A percentile compares a stretch with the other conserved stretches of the same genome.
These are phyloP conservation scores for Rhynchosporium secalis DNA, from an alignment of 2,329 filamentous ascomycete genomes.

Conservation along the genomic window DNA sequence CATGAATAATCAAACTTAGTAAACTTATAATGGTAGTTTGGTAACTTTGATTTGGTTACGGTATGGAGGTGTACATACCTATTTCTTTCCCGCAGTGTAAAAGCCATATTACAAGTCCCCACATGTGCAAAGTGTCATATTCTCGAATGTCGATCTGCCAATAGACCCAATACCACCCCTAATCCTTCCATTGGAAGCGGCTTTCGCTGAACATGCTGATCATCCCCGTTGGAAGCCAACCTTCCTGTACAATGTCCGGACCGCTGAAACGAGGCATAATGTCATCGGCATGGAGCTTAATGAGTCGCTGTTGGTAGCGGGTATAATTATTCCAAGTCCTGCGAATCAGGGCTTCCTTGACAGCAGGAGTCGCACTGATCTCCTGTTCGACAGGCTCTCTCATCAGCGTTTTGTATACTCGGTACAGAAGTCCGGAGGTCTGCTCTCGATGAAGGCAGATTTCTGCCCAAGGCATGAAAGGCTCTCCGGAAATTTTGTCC, in stretches of 20 bases:
- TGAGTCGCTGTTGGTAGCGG: conserved; percentile 42
- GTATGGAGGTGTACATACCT: no score
- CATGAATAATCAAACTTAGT: no score
- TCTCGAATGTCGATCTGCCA: no score
- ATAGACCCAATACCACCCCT: background rate
- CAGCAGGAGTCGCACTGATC: conserved; percentile 26
- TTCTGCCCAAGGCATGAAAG: conserved; percentile 44
- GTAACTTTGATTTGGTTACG: no score
- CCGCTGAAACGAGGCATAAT: conserved; percentile 43
- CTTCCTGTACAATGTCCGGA: conserved; percentile 42
- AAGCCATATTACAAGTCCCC: no score
- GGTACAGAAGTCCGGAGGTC: conserved; percentile 35
- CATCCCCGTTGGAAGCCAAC: conserved; percentile 43
- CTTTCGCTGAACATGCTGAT: conserved; percentile 42
- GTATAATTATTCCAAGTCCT: conserved; percentile 13
- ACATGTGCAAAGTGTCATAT: no score
- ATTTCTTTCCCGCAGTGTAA: no score
- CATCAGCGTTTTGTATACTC: conserved; percentile 39
- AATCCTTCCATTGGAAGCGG: conserved; percentile 42
- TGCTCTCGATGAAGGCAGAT: conserved; percentile 41
- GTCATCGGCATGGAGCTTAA: conserved; percentile 42
- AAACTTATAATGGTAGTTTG: no score
- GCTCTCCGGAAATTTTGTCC: conserved; percentile 20
- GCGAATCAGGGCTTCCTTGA: background rate
- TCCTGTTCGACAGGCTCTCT: conserved; percentile 29